Base-by-base conservation (phyloP, 2,329 filamentous ascomycete genomes). In the Fusarium acutatum region DNA sequence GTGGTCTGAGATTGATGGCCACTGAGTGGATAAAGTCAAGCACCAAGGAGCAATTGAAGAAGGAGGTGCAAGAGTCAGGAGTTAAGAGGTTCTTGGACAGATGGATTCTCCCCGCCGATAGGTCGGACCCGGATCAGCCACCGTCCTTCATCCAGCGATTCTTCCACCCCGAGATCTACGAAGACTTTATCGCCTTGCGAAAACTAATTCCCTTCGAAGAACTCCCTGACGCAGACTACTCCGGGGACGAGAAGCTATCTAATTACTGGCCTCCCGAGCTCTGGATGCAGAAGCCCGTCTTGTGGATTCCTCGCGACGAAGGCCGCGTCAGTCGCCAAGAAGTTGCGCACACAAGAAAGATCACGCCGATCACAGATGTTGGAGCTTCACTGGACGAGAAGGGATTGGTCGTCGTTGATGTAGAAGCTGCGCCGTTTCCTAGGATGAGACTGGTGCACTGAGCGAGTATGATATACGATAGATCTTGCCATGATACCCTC, bases 281-380 rank as follows among this genome's bases (percentile, higher is more conserved):
- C 87, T 96, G 79, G 88, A 82, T 30, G 86, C 89, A 69, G 74
- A 86, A 75, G 82, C 93, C 93, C 5, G 83, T 94, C 35, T 85
- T 97, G n/a, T 97, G 95, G 95, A 93, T 97, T 61, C 94, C 95
- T 0, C 86, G 89, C 65, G 95, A 97, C 77, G 83, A 87, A 3
- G 88, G 91, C 30, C 93, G 94, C 15, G 89, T 97, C 46, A 94
- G 91, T 60, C 87, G 87, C 76, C 93, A 97, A 80, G 95, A 97
- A 82, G 86, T 96, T 60, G 86, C 86, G 18, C 93, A 96, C 76
- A 93, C 93, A 2, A 86, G 86, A 74, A 89, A 88, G 77, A 88
- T 93, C 37, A 93, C 94, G 35, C 89, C 91, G 3, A 96, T 97
- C 72, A 95, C 93, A 0, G 94, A 97, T 80, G 64, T 68, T 8